Evolutionary conservation across 2,329 filamentous ascomycete genomes (phyloP).

Genomic region (Graphilbum ipis-grandicollis): DNA sequence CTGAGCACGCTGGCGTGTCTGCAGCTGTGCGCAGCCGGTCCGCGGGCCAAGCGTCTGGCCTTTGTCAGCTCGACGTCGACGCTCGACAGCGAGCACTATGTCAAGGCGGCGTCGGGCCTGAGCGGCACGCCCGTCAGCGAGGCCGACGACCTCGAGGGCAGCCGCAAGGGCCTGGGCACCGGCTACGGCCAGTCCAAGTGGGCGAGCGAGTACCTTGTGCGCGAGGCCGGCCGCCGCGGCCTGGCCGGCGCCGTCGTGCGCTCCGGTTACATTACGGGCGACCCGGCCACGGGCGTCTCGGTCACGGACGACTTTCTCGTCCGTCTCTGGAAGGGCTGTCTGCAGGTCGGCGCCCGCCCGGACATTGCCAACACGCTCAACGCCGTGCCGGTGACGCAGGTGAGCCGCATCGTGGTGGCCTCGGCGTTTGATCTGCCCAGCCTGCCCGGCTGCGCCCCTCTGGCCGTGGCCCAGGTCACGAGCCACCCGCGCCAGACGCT

Average conservation of each 20-base stretch:
- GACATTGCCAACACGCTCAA: conserved; percentile 78
- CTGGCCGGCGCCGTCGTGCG: conserved; percentile 61
- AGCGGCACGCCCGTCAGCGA: conserved; percentile 54
- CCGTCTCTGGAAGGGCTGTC: conserved; percentile 70
- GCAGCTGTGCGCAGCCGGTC: conserved; percentile 47
- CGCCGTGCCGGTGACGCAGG: conserved; percentile 72
- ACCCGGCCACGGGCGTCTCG: conserved; percentile 49
- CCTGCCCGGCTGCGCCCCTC: not conserved
- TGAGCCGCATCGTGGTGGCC: conserved; percentile 64
- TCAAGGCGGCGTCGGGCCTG: conserved; percentile 48
- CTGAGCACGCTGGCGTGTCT: conserved; percentile 63
- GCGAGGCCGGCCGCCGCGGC: conserved; percentile 63
- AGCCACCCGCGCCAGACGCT: conserved; percentile 61
- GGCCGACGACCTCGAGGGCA: conserved; percentile 61
- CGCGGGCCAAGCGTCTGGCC: conserved; percentile 62
- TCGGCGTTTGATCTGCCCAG: conserved; percentile 37
- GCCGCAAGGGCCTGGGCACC: conserved; percentile 57
- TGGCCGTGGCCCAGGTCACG: conserved; percentile 59
- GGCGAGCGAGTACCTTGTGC: conserved; percentile 53
- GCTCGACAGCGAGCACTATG: conserved; percentile 68
- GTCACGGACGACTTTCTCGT: conserved; percentile 86
- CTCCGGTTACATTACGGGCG: conserved; percentile 72
- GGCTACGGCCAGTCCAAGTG: conserved; percentile 91
- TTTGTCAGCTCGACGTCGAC: conserved; percentile 74
- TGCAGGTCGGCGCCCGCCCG: conserved; percentile 59